Evolutionary conservation across 2,329 filamentous ascomycete species (phyloP).

Genomic region (Scedosporium dehoogii): DNA sequence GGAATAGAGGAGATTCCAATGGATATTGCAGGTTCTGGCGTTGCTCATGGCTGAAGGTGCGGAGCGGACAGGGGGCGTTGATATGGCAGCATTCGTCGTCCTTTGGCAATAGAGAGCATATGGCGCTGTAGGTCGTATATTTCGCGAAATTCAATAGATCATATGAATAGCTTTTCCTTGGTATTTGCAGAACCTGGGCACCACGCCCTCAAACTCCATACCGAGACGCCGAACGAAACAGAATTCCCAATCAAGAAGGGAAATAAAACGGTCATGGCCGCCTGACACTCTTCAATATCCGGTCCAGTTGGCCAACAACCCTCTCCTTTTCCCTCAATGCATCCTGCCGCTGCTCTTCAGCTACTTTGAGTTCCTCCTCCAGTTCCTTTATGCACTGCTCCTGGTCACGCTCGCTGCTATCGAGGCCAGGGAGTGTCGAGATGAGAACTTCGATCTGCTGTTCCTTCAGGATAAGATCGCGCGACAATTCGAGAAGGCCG

Average conservation of each 20-base stretch:
- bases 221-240: neutral
- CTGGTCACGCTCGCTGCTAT: constrained; percentile 70
- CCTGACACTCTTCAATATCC: constrained; percentile 49
- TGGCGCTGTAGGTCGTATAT: neutral
- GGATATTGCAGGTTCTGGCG: neutral
- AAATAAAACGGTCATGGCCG: constrained; percentile 18
- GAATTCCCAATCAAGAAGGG: neutral
- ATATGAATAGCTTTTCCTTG: neutral
- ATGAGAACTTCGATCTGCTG: constrained; percentile 76
- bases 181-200: neutral
- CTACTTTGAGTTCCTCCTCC: constrained; percentile 53
- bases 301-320: constrained; percentile 49
- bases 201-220: neutral
- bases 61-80: neutral
- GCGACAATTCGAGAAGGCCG: constrained; percentile 62
- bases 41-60: neutral
- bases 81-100: neutral
- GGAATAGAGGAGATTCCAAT: too few relatives aligned
- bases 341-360: constrained; percentile 51
- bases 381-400: constrained; percentile 55
- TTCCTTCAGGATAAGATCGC: constrained; percentile 68
- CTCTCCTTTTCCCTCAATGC: constrained; percentile 55
- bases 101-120: neutral
- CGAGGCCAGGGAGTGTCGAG: constrained; percentile 63
- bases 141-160: neutral